Conservation (phyloP, 2,329 filamentous ascomycete species). For the Phyllosticta citribraziliensis region DNA sequence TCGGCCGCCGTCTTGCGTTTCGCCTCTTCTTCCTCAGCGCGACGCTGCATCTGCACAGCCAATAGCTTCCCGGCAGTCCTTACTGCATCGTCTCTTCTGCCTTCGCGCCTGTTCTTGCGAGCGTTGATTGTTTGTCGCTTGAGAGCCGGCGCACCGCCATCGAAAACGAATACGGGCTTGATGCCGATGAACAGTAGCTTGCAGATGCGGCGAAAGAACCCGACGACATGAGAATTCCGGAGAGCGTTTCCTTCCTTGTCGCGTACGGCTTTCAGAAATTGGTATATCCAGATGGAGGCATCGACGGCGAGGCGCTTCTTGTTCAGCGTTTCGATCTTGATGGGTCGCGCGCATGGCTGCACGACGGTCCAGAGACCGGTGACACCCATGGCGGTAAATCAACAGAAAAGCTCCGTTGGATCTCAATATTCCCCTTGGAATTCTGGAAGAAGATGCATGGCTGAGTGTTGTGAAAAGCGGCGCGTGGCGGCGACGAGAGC, state of each 20-base stretch:
- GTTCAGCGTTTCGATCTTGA: slow-evolving; percentile 92
- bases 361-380: slow-evolving; percentile 95
- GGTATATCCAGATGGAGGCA: slow-evolving; percentile 99
- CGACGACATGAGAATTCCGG: slow-evolving; percentile 89
- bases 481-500: background rate
- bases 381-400: slow-evolving; percentile 65
- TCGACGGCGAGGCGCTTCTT: slow-evolving; percentile 93
- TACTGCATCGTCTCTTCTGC: slow-evolving; percentile 82
- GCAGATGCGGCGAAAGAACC: slow-evolving; percentile 97
- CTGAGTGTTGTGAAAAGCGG: background rate
- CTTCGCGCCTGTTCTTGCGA: slow-evolving; percentile 72
- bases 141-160: slow-evolving; percentile 82
- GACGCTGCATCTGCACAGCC: slow-evolving; percentile 86
- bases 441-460: background rate
- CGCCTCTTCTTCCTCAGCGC: slow-evolving; percentile 74
- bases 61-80: slow-evolving; percentile 84
- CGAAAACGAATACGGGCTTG: slow-evolving; percentile 93
- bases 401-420: background rate
- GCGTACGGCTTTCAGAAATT: slow-evolving; percentile 96
- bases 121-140: slow-evolving; percentile 84
- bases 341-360: slow-evolving; percentile 88
- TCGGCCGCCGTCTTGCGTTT: slow-evolving; percentile 42
- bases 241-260: slow-evolving; percentile 97
- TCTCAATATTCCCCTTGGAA: background rate
- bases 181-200: slow-evolving; percentile 96